A percentile compares a stretch with the other conserved stretches of the same genome.
Conservation (phyloP, 2,329 filamentous ascomycete genomes). For the Alternaria novae-zelandiae region DNA sequence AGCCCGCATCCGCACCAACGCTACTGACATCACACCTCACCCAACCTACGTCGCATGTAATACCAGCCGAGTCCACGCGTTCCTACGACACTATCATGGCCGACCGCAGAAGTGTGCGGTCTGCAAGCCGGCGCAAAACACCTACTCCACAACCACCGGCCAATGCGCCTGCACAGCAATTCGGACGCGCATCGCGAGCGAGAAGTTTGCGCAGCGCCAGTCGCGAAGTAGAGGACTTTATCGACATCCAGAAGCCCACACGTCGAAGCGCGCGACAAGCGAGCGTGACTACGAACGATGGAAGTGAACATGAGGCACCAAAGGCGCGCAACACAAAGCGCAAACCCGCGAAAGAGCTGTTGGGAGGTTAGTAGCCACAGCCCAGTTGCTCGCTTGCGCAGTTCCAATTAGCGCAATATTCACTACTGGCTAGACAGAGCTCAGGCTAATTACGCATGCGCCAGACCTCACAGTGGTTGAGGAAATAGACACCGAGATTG, state of each 20-base stretch:
- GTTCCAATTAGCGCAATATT: not conserved
- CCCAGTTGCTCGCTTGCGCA: not conserved
- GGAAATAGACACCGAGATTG: conserved; percentile 35
- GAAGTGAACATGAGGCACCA: conserved; percentile 25
- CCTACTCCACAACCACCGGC: conserved; percentile 38
- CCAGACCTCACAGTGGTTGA: conserved; percentile 46
- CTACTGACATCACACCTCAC: not conserved
- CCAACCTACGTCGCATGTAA: conserved; percentile 14
- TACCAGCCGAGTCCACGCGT: not conserved
- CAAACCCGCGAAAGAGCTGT: conserved; percentile 28
- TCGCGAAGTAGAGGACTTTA: conserved; percentile 41
- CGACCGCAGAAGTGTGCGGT: conserved; percentile 40
- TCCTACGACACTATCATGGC: conserved; percentile 31
- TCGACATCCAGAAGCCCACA: conserved; percentile 24
- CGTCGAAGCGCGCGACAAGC: conserved; percentile 38
- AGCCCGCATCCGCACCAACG: conserved; percentile 9
- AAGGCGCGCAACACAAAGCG: conserved; percentile 28
- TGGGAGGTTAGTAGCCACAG: conserved; percentile 37
- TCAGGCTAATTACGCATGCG: conserved; percentile 15
- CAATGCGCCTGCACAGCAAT: conserved; percentile 22
- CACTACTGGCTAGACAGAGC: not conserved
- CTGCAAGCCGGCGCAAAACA: conserved; percentile 44
- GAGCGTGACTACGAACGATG: conserved; percentile 36
- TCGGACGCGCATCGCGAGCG: conserved; percentile 32
- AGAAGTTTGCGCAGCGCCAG: conserved; percentile 50